Evolutionary conservation across 305 asterid genomes (phyloP).

Genomic region (Plantago coronopus): DNA sequence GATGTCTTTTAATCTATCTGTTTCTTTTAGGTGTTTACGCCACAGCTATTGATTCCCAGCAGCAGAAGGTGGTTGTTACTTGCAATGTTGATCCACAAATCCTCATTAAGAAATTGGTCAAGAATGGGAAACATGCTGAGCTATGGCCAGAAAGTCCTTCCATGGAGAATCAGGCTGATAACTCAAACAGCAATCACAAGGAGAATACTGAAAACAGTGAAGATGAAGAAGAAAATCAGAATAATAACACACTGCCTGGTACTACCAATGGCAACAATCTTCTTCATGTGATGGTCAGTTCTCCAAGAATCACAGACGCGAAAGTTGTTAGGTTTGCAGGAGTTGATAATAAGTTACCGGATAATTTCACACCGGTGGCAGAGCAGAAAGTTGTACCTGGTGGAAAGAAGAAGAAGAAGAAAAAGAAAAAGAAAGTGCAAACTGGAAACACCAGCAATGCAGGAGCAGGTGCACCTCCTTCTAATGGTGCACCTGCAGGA

Average conservation of each 20-base stretch:
- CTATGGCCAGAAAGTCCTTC: constrained; percentile 26
- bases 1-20: neutral
- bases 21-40: constrained; percentile 51
- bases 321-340: too few species aligned
- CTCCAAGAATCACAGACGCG: too few species aligned
- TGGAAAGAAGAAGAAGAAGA: constrained; percentile 24
- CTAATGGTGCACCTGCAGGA: constrained; percentile 34
- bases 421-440: constrained; percentile 49
- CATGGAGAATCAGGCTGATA: constrained; percentile 31
- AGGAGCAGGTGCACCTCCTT: constrained; percentile 18
- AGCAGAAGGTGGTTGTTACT: constrained; percentile 61
- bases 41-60: constrained; percentile 50
- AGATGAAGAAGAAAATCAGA: too few species aligned
- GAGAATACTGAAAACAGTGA: neutral
- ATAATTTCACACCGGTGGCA: too few species aligned
- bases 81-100: constrained; percentile 57
- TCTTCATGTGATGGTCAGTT: too few species aligned
- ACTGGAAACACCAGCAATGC: constrained; percentile 27
- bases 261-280: too few species aligned
- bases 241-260: too few species aligned
- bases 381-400: too few species aligned
- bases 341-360: too few species aligned
- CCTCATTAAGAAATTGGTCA: constrained; percentile 55
- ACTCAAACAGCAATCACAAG: constrained; percentile 31
- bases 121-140: constrained; percentile 64